phyloP scores from a whole-genome alignment of 768 basidiomycete species.

The Boletus insuetus region DNA sequence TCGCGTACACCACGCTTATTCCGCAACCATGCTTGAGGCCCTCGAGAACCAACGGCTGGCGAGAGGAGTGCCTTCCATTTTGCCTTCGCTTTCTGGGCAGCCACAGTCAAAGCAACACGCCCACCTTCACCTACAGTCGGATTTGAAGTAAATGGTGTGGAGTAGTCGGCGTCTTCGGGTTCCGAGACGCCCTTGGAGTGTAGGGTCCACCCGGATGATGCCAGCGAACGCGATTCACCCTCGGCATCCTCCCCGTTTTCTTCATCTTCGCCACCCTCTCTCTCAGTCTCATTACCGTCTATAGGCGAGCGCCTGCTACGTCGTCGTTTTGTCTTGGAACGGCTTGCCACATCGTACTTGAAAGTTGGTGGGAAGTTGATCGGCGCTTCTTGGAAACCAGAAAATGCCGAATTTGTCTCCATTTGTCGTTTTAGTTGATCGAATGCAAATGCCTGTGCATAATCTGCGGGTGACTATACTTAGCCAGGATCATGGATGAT shows the following conservation, averaged over 20 bases:
- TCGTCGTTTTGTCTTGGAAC: slow-evolving; percentile 40
- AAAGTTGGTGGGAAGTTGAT: slow-evolving; percentile 93
- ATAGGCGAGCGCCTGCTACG: slow-evolving; percentile 36
- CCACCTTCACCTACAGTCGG: slow-evolving; percentile 31
- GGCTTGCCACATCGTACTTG: slow-evolving; percentile 82
- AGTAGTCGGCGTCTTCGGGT: slow-evolving; percentile 42
- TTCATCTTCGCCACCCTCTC: slow-evolving; percentile 35
- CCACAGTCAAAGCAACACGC: slow-evolving; percentile 37
- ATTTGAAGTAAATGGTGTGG: slow-evolving; percentile 26
- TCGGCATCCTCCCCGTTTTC: slow-evolving; percentile 41
- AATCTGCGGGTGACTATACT: slow-evolving; percentile 49
- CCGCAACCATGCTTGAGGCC: slow-evolving; percentile 31
- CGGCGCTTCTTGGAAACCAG: slow-evolving; percentile 73
- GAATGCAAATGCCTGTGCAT: slow-evolving; percentile 80
- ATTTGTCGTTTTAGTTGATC: slow-evolving; percentile 86
- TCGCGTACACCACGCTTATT: slow-evolving; percentile 22
- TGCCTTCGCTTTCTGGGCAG: slow-evolving; percentile 54
- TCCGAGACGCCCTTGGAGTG: slow-evolving; percentile 39
- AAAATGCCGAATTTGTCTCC: slow-evolving; percentile 62
- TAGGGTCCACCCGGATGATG: slow-evolving; percentile 49
- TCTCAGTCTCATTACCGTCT: slow-evolving; percentile 41
- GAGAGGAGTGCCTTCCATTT: slow-evolving; percentile 52
- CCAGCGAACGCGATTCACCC: slow-evolving; percentile 50
- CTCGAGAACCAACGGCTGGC: slow-evolving; percentile 29
- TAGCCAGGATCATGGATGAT: neutral